Evolutionary conservation across 768 basidiomycete species (phyloP).

Genomic region (Artomyces pyxidatus): DNA sequence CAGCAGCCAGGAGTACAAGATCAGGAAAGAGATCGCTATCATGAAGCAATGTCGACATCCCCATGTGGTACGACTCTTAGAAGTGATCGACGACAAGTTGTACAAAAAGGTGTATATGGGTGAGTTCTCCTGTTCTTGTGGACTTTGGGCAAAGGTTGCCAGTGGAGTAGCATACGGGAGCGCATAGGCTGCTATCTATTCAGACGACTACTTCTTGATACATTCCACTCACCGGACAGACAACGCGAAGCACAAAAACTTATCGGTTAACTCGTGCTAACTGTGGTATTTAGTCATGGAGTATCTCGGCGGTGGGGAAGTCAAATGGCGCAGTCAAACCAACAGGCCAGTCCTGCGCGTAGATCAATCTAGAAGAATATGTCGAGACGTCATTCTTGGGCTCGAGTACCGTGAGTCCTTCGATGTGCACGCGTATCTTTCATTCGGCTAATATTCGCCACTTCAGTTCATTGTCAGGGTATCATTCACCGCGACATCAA

Average conservation of each 20-base stretch:
- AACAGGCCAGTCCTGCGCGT: conserved; percentile 72
- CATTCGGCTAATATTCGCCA: conserved; percentile 8
- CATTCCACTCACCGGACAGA: no score
- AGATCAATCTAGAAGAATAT: conserved; percentile 76
- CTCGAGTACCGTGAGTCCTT: conserved; percentile 81
- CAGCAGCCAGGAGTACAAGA: conserved; percentile 71
- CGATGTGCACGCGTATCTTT: conserved; percentile 7
- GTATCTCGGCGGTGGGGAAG: conserved; percentile 90
- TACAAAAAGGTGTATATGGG: conserved; percentile 90
- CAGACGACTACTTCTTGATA: no score
- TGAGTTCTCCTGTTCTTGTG: conserved; percentile 34
- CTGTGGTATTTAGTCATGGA: conserved; percentile 68
- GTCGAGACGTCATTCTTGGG: conserved; percentile 89
- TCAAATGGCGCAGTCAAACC: conserved; percentile 71
- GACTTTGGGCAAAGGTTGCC: background rate
- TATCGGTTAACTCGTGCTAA: conserved; percentile 8
- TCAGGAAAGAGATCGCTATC: conserved; percentile 91
- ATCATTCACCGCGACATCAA: conserved; percentile 99
- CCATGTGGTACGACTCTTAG: conserved; percentile 81
- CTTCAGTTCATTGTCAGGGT: conserved; percentile 90
- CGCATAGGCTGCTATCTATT: no score
- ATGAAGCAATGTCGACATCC: conserved; percentile 96
- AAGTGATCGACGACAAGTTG: conserved; percentile 91
- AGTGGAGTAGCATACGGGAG: no score
- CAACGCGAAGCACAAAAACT: no score